Evolutionary conservation across 2,329 filamentous ascomycete genomes (phyloP), one percentile per base, ranked within the genome.

Genomic region (Aspergillus aculeatinus): DNA sequence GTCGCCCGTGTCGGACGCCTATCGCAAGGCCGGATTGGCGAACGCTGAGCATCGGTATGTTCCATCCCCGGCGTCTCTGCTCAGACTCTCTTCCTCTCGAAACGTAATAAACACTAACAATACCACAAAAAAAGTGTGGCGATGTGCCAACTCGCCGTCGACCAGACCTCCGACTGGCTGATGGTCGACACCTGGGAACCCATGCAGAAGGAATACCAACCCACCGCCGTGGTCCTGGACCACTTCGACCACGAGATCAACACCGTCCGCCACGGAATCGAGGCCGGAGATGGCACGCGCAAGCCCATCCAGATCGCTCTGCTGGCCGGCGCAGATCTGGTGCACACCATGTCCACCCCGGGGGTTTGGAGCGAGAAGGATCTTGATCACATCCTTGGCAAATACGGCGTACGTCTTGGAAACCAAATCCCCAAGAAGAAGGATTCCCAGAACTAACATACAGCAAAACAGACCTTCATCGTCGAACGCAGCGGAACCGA

Each of bases 201-300:
- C n/a, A 81, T 89, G 68, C 87, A 96, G 77, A 85, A 88, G 70
- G 84, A 90, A 66, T 98, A 96, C 73, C 88, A 92, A 63, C 92
- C 92, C 16, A 98, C 94, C 0, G 94, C 93, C 44, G 85, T 89
- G 68, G 93, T 96, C 47, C 82, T 97, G 52, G 92, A 96, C 71
- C 94, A 97, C 77, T 95, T 97, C 69, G 88, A 96, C 66, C 80
- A 94, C 72, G 92, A 97, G 74, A 91, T 97, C 73, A 96, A 97
- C 73, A 84, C 85, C 25, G 85, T 91, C 49, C 81, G 88, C 31
- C 88, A 89, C 44, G 93, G 93, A 6, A 85, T 95, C 31, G 83
- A 90, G 68, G 85, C 83, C 51, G 81, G 83, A 21, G 84, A 89
- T 65, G 91, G 91, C 60, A 70, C 70, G 48, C 86, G 83, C 70